Evolutionary conservation across 2,329 filamentous ascomycete genomes (phyloP).

Genomic region (Beauveria bassiana): DNA sequence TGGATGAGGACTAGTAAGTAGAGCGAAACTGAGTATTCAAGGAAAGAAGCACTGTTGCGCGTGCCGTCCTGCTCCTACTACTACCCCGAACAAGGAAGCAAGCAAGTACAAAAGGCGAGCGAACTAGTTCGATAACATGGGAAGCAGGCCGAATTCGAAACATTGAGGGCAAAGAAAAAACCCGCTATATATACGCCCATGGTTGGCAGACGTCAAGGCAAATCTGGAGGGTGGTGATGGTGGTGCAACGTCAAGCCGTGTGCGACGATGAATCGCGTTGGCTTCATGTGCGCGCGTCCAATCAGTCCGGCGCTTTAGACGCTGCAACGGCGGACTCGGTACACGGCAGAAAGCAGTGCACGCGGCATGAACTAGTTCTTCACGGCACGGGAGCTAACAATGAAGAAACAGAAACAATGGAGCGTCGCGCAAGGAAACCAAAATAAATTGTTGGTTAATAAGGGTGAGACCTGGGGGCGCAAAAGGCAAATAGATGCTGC

Average conservation of each 20-base stretch:
- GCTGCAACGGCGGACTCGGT: neutral
- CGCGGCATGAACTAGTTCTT: too few species aligned
- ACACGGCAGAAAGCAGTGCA: neutral
- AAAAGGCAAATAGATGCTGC: neutral
- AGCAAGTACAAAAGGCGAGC: neutral
- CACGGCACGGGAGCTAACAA: neutral
- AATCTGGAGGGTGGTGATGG: neutral
- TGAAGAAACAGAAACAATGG: neutral
- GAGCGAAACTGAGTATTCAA: neutral
- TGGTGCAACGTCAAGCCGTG: neutral
- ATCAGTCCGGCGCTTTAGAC: neutral
- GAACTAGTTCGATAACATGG: neutral
- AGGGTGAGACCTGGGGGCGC: neutral
- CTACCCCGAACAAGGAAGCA: neutral
- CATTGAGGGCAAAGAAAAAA: neutral
- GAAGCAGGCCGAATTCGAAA: neutral
- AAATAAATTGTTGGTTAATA: too few species aligned
- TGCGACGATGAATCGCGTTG: neutral
- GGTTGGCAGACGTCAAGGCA: neutral
- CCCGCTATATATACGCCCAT: neutral
- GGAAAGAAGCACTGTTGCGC: neutral
- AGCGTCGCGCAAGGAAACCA: too few species aligned
- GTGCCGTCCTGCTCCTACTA: neutral
- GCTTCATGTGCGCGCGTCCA: neutral
- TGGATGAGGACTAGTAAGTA: too few species aligned